Percentiles rank a stretch among this genome's conserved stretches.
These are phyloP conservation scores for Fusarium miscanthi DNA, from an alignment of 2,329 filamentous ascomycete species.

Conservation along the genomic window DNA sequence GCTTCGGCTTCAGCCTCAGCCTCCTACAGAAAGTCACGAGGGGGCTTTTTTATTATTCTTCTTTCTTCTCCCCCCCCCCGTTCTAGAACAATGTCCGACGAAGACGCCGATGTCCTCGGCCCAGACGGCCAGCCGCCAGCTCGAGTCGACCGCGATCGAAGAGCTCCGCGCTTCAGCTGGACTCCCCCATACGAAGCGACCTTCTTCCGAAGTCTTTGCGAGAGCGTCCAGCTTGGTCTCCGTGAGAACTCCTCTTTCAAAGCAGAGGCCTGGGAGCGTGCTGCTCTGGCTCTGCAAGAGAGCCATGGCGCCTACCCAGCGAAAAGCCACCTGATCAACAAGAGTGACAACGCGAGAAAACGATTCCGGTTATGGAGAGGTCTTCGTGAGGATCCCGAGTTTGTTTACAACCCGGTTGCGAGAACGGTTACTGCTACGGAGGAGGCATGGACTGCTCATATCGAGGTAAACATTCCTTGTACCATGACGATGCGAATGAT, in stretches of 20 bases:
- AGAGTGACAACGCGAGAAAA: slow-evolving; percentile 72
- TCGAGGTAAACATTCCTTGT: slow-evolving; percentile 60
- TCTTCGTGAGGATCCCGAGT: slow-evolving; percentile 67
- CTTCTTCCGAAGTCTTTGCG: slow-evolving; percentile 70
- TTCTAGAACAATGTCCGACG: slow-evolving; percentile 51
- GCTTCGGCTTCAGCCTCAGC: slow-evolving; percentile 35
- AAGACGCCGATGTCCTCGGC: slow-evolving; percentile 53
- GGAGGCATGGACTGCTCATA: slow-evolving; percentile 67
- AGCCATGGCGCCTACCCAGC: slow-evolving; percentile 67
- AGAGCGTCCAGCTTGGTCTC: slow-evolving; percentile 67
- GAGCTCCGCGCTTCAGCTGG: slow-evolving; percentile 69
- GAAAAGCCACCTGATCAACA: slow-evolving; percentile 72
- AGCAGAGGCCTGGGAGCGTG: slow-evolving; percentile 69
- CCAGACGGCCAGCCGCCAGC: slow-evolving; percentile 49
- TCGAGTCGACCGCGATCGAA: slow-evolving; percentile 54
- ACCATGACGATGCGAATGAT: not conserved
- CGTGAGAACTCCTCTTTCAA: slow-evolving; percentile 71
- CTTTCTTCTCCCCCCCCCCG: not conserved
- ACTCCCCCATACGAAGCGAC: slow-evolving; percentile 68
- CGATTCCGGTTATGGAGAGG: slow-evolving; percentile 71
- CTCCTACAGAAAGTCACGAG: slow-evolving; percentile 9
- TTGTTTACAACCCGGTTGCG: slow-evolving; percentile 63
- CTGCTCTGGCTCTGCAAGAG: slow-evolving; percentile 64
- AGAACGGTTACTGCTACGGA: slow-evolving; percentile 66
- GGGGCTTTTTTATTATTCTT: not conserved